Conservation (phyloP, 352 stramenopile species). For the Phytopythium vexans region DNA sequence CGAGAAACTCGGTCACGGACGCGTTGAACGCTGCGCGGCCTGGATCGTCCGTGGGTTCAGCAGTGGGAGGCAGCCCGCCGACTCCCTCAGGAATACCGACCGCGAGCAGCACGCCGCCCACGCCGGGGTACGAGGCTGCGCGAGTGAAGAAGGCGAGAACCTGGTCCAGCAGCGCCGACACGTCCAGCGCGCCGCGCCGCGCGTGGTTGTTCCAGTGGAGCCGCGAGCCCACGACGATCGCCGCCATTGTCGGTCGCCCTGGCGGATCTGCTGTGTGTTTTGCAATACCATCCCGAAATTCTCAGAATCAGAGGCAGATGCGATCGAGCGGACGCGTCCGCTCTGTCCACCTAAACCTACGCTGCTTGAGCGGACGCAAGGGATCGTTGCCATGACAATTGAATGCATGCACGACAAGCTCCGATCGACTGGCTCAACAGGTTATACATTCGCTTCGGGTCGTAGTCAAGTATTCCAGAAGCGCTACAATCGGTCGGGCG, state of each 20-base stretch:
- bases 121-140: constrained; percentile 42
- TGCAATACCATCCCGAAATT: too few species aligned
- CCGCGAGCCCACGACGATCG: constrained; percentile 48
- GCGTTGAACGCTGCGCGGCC: constrained; percentile 23
- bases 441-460: too few species aligned
- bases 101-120: constrained; percentile 47
- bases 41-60: too few species aligned
- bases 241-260: neutral
- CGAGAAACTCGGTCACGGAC: constrained; percentile 42
- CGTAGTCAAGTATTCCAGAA: too few species aligned
- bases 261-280: too few species aligned
- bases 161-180: constrained; percentile 40
- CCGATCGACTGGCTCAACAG: too few species aligned
- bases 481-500: neutral
- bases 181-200: constrained; percentile 35
- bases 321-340: too few species aligned
- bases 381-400: too few species aligned
- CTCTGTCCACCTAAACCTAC: too few species aligned
- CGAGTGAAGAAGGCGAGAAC: constrained; percentile 47
- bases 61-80: constrained; percentile 6
- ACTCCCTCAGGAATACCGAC: constrained; percentile 32
- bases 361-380: too few species aligned
- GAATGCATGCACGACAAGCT: too few species aligned
- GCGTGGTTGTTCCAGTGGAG: constrained; percentile 73
- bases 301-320: too few species aligned